Evolutionary conservation across 228 moss, liverwort and hornwort species (phyloP).

Genomic region (Sphagnum magellanicum): DNA sequence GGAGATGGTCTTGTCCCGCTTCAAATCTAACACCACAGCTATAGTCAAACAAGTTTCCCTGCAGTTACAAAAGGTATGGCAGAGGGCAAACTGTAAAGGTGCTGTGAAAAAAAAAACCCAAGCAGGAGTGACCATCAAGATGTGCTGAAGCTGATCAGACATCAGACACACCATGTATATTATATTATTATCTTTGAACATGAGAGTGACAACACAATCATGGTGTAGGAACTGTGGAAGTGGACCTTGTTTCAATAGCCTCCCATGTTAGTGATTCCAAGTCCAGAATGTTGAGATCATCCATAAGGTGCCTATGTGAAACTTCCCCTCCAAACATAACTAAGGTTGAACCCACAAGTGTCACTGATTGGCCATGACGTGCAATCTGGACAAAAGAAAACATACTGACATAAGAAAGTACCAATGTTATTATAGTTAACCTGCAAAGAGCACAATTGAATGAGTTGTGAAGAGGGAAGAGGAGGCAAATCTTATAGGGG

Average conservation of each 20-base stretch:
- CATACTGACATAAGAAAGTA: no score
- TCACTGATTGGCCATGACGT: constrained; percentile 86
- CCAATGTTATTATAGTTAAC: no score
- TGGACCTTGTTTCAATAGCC: constrained; percentile 37
- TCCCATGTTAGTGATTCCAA: constrained; percentile 88
- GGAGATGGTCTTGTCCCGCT: constrained; percentile 73
- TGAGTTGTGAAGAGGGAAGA: background rate
- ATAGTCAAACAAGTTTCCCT: background rate
- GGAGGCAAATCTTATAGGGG: constrained; percentile 33
- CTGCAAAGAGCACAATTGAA: no score
- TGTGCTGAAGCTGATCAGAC: no score
- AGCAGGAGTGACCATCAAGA: no score
- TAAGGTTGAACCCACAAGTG: constrained; percentile 56
- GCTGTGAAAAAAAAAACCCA: no score
- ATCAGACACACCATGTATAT: no score
- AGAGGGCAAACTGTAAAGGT: no score
- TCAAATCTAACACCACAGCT: background rate
- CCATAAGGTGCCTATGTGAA: constrained; percentile 50
- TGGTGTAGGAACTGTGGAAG: no score
- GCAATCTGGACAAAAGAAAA: constrained; percentile 20
- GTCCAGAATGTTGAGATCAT: constrained; percentile 84
- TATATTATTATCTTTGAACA: no score
- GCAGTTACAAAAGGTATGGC: no score
- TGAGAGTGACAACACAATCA: no score
- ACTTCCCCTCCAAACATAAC: constrained; percentile 96